Evolutionary conservation across 352 stramenopile genomes (phyloP), one percentile per base, ranked within the genome.

Genomic region (Phytophthora palmivora): DNA sequence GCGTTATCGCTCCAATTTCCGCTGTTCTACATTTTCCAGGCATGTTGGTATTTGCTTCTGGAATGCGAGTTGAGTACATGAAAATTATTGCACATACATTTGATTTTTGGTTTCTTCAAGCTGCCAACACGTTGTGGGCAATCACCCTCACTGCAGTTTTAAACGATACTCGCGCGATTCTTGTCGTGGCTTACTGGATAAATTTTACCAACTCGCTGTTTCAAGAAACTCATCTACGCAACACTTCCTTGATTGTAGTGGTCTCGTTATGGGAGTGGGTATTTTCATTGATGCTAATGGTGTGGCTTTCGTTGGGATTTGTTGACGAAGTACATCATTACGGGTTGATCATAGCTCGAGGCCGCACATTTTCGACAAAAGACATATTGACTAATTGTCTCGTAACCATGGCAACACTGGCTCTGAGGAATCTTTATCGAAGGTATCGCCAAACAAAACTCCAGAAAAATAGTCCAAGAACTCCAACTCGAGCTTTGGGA

Each of bases 61-160:
- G 49, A 0, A 53, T 70, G 42, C 61, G 54, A 3, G 19, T 24
- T 2, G 61, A 65, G 15, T 65, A 65, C n/a, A 30, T 54, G 1
- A 70, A 65, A 11, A 39, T 61, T 14, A 63, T 65, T 10, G 2
- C 57, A 5, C 42, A 11, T 0, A 65, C 61, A 10, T 70, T 70
- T 24, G 61, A 70, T 2, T 65, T 70, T 22, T 59, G 61, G 39
- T 70, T 70, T 18, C 7, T 56, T 19, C 15, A 56, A 42, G 16
- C 47, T 26, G 18, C 47, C 49, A 65, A 52, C 28, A 70, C 36
- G 9, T 7, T 70, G 4, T 70, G 54, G 33, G 41, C 28, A 5
- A 50, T 65, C 11, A 30, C 22, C 2, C n/a, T 70, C 5, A 56
- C 39, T 34, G 18, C 16, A 1, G 18, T 56, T 4, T 19, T 65